Evolutionary conservation across 768 basidiomycete species (phyloP), one percentile per base, ranked within the genome.

Genomic region (Saitozyma sp.): DNA sequence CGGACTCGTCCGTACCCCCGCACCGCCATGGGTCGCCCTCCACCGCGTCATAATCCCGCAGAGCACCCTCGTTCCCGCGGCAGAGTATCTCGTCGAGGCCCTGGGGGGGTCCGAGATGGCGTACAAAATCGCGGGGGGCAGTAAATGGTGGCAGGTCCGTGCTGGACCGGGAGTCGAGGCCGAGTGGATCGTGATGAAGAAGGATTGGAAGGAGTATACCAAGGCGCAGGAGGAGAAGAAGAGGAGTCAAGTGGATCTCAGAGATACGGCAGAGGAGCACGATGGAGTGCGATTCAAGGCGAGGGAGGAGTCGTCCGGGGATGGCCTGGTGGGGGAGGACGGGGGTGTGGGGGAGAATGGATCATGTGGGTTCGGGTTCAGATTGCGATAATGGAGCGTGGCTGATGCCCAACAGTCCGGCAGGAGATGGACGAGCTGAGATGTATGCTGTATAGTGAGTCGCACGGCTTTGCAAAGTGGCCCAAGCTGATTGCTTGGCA

Each of bases 61-160:
- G 79, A 82, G 86, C 0, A 86, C 83, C 50, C 92, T 92, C 70
- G 85, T 89, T 48, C 83, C 87, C 37, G 90, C 92, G 59, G 90
- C 92, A 6, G 76, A 78, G 0, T 79, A 86, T 66, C 83, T 97
- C 52, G 87, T 93, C 60, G 82, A 85, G 63, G 91, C 86, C 4
- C 82, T 96, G 8, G 92, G 93, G 1, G 93, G 94, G n/a, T 69
- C 74, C 45, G 88, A 89, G 70, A 85, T 89, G 46, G 83, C 85
- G 13, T 84, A 86, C 65, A 84, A 83, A 46, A 75, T 91, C 39
- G 87, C 92, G 4, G 95, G 95, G 10, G 95, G 95, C 1, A 85
- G 86, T 6, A 93, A 94, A 76, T 98, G 95, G 93, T 98, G 95
- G 95, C 94, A 96, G 79, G 92, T 94, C 41, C 87, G 94, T 48